Conservation (phyloP, 2,329 filamentous ascomycete genomes). For the Cercospora beticola region DNA sequence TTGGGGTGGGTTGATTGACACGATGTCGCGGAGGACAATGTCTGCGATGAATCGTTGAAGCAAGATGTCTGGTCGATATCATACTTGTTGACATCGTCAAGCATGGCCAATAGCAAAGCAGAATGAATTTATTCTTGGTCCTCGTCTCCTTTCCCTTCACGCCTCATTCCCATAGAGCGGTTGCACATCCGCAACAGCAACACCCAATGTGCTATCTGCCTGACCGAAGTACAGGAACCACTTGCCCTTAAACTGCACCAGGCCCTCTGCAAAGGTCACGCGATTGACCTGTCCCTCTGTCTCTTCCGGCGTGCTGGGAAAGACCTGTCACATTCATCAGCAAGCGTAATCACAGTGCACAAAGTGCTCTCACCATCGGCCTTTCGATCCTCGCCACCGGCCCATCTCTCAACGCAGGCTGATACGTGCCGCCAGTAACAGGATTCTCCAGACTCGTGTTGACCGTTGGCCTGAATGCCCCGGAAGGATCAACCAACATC, state of each 20-base stretch:
- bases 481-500: conserved; percentile 37
- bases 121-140: background rate
- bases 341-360: background rate
- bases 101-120: too few relatives aligned
- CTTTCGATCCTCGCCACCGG: conserved; percentile 37
- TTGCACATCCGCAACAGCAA: conserved; percentile 26
- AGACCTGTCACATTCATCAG: conserved; percentile 13
- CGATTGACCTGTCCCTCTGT: conserved; percentile 37
- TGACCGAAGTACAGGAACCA: conserved; percentile 39
- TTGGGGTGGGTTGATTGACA: too few relatives aligned
- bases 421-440: conserved; percentile 18
- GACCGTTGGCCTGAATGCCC: conserved; percentile 18
- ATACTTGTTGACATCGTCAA: too few relatives aligned
- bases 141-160: background rate
- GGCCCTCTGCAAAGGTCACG: conserved; percentile 38
- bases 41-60: too few relatives aligned
- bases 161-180: background rate
- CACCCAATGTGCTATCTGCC: conserved; percentile 29
- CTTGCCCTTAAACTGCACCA: conserved; percentile 37
- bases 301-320: conserved; percentile 33
- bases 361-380: conserved; percentile 23
- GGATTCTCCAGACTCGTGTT: conserved; percentile 21
- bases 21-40: too few relatives aligned
- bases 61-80: too few relatives aligned
- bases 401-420: conserved; percentile 27